A percentile compares a stretch with the other conserved stretches of the same genome.
These are phyloP conservation scores for Filosporella fistucella DNA, from an alignment of 495 filamentous ascomycete genomes.

Conservation along the genomic window DNA sequence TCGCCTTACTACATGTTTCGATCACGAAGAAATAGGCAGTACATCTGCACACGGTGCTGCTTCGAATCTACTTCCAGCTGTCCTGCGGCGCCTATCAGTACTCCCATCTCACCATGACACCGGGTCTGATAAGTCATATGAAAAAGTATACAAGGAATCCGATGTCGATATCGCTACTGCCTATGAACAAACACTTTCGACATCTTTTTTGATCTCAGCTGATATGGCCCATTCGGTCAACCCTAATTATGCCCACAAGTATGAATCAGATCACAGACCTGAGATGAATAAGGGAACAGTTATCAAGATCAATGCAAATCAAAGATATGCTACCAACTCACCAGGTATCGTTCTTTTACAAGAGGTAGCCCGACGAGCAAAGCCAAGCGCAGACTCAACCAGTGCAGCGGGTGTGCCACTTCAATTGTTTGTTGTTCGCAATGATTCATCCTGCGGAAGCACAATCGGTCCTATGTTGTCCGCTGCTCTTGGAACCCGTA, in stretches of 20 bases:
- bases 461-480: constrained; percentile 96
- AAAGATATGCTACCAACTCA: constrained; percentile 91
- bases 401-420: constrained; percentile 62
- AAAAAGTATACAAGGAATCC: constrained; percentile 43
- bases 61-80: constrained; percentile 84
- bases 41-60: constrained; percentile 87
- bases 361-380: constrained; percentile 70
- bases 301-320: constrained; percentile 97
- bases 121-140: constrained; percentile 43
- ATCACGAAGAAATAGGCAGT: constrained; percentile 97
- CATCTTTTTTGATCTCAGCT: constrained; percentile 92
- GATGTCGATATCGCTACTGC: constrained; percentile 61
- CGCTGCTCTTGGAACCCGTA: constrained; percentile 77
- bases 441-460: constrained; percentile 89
- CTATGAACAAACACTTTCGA: constrained; percentile 87
- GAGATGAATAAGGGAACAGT: constrained; percentile 95
- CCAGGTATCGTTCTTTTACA: constrained; percentile 91
- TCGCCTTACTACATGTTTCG: constrained; percentile 86
- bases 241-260: constrained; percentile 89
- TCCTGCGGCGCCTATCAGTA: constrained; percentile 82
- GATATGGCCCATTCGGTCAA: constrained; percentile 97
- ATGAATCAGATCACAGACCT: constrained; percentile 84
- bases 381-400: constrained; percentile 27
- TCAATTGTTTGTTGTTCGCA: constrained; percentile 93
- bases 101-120: constrained; percentile 49